Conservation (phyloP, 192 early-diverging fungal species). For the Coemansia asiatica region DNA sequence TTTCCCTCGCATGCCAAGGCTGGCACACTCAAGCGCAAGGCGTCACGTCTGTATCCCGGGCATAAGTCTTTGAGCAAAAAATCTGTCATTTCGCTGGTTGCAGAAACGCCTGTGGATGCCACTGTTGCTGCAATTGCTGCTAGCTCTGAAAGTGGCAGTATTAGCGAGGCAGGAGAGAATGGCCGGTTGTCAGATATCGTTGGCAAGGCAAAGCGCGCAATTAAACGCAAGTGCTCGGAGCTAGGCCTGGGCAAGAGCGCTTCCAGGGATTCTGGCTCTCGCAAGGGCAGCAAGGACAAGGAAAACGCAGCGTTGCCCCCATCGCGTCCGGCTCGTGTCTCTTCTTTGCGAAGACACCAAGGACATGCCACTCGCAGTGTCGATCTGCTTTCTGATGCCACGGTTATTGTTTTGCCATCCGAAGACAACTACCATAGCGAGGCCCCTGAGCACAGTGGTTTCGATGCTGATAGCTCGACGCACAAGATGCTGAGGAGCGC, state of each 20-base stretch:
- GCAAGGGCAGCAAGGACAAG: conserved; percentile 6
- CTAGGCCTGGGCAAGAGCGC: conserved; percentile 45
- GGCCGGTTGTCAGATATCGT: conserved; percentile 8
- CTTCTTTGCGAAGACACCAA: conserved; percentile 2
- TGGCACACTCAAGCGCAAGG: not conserved
- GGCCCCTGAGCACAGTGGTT: not conserved
- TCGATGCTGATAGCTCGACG: not conserved
- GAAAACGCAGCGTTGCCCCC: not conserved
- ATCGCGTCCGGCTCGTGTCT: conserved; percentile 1
- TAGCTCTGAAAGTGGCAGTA: too few relatives aligned
- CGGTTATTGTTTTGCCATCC: conserved; percentile 36
- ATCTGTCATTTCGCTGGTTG: not conserved
- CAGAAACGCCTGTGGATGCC: not conserved
- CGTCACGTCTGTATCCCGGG: not conserved
- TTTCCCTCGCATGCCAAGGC: not conserved
- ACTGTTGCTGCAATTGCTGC: not conserved
- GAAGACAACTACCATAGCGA: conserved; percentile 14
- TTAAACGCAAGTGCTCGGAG: conserved; percentile 46
- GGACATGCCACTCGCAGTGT: conserved; percentile 5
- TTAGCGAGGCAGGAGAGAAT: too few relatives aligned
- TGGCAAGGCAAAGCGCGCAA: conserved; percentile 39
- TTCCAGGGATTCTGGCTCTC: conserved; percentile 17
- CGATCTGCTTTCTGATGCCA: conserved; percentile 45
- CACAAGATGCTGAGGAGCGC: not conserved
- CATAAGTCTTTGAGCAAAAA: not conserved